phyloP scores from a whole-genome alignment of 208 protist genomes.

The Crithidia thermophila region DNA sequence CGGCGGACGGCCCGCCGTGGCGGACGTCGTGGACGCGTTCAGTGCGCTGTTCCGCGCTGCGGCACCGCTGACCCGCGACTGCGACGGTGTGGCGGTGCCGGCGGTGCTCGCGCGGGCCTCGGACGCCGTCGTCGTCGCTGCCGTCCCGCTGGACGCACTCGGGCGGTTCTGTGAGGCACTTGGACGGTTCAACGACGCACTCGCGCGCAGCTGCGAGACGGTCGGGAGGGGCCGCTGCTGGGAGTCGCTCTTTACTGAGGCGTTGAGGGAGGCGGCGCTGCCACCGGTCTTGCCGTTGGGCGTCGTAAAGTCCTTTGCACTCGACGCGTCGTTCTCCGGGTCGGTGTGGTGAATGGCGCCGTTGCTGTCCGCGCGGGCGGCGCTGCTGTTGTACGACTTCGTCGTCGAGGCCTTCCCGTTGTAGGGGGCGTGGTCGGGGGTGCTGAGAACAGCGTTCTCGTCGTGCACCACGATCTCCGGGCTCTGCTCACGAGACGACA shows the following conservation, averaged over 20 bases:
- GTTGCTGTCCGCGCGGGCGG: background rate
- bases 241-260: slow-evolving; percentile 9
- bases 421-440: background rate
- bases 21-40: background rate
- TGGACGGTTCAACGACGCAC: background rate
- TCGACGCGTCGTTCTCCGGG: background rate
- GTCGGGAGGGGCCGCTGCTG: background rate
- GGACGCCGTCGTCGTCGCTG: background rate
- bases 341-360: slow-evolving; percentile 1
- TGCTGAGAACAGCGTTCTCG: background rate
- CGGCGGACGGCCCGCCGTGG: slow-evolving; percentile 3
- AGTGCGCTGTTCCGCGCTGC: background rate
- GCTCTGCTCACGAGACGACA: slow-evolving; percentile 25
- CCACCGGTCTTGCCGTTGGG: background rate
- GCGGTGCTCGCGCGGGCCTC: slow-evolving; percentile 11
- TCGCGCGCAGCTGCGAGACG: slow-evolving; percentile 14
- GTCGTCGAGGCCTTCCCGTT: background rate
- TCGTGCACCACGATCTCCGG: slow-evolving; percentile 17
- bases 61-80: background rate
- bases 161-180: slow-evolving; percentile 10
- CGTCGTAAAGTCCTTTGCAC: background rate
- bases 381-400: background rate
- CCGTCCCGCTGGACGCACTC: background rate
- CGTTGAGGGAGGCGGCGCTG: slow-evolving; percentile 1
- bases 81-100: background rate